Evolutionary conservation across 768 basidiomycete species (phyloP).

Genomic region (Candolleomyces efflorescens): DNA sequence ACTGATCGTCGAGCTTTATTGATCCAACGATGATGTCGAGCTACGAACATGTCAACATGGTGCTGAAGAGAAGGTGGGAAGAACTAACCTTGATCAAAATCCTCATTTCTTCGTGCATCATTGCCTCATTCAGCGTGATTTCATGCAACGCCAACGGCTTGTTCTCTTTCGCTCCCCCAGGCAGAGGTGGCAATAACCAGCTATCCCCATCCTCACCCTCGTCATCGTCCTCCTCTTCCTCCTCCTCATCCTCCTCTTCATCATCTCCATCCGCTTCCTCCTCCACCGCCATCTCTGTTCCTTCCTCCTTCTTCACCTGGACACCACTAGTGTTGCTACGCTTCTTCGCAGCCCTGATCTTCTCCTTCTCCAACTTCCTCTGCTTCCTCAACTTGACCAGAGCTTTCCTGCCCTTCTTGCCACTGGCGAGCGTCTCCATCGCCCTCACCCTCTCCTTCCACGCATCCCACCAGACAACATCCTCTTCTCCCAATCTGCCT

Average conservation of each 20-base stretch:
- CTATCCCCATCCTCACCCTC: constrained; percentile 28
- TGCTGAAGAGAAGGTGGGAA: constrained; percentile 1
- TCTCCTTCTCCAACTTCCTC: constrained; percentile 8
- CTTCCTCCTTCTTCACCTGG: constrained; percentile 15
- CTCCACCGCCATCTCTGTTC: constrained; percentile 17
- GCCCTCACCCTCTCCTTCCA: constrained; percentile 59
- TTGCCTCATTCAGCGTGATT: constrained; percentile 60
- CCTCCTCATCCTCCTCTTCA: constrained; percentile 18
- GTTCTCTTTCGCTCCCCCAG: constrained; percentile 15
- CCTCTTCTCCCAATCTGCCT: constrained; percentile 48
- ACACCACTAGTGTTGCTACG: constrained; percentile 13
- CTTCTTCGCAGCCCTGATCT: constrained; percentile 6
- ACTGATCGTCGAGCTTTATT: constrained; percentile 92
- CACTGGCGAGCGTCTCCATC: constrained; percentile 23
- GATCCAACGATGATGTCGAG: constrained; percentile 93
- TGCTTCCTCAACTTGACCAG: constrained; percentile 17
- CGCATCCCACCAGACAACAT: constrained; percentile 61
- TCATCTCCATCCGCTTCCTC: constrained; percentile 15
- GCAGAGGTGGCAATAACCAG: constrained; percentile 15
- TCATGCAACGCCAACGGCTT: constrained; percentile 54
- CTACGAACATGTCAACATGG: constrained; percentile 34
- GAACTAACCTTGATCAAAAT: constrained; percentile 82
- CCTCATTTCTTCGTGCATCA: constrained; percentile 80
- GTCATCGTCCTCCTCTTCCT: constrained; percentile 19
- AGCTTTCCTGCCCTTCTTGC: constrained; percentile 8